Evolutionary conservation across 306 rosid genomes (phyloP).

Genomic region (Ammopiptanthus mongolicus): DNA sequence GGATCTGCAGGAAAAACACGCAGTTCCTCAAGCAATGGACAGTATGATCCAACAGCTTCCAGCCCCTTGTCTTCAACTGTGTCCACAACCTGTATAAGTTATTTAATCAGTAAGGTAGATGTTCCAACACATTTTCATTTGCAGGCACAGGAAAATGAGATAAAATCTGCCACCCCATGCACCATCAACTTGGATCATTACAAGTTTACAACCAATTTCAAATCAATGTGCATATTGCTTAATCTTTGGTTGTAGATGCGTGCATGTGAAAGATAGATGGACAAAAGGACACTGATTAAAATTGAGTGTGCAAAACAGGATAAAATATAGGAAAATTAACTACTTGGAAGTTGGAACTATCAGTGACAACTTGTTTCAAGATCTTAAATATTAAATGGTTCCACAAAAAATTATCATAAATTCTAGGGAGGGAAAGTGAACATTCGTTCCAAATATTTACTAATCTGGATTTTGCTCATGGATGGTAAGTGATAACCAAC

Average conservation of each 20-base stretch:
- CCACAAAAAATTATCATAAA: neutral
- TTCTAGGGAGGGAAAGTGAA: neutral
- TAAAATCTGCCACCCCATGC: neutral
- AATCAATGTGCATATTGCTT: neutral
- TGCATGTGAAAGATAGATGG: neutral
- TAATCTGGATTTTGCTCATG: neutral
- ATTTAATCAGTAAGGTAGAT: slow-evolving; percentile 8
- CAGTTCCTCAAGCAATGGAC: slow-evolving; percentile 86
- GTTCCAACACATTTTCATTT: slow-evolving; percentile 1
- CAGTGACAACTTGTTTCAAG: neutral
- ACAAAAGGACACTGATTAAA: neutral
- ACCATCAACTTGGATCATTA: neutral
- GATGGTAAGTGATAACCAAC: neutral
- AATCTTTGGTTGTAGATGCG: neutral
- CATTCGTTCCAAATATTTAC: neutral
- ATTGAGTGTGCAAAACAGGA: neutral
- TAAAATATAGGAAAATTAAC: neutral
- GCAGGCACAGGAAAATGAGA: neutral
- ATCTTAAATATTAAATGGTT: neutral
- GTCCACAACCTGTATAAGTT: slow-evolving; percentile 63
- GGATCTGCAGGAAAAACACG: slow-evolving; percentile 80
- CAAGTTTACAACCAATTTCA: neutral
- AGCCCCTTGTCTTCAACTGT: slow-evolving; percentile 80
- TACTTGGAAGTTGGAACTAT: neutral
- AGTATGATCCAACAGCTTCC: slow-evolving; percentile 66